Evolutionary conservation across 2,329 filamentous ascomycete genomes (phyloP).

Genomic region (Claviceps monticola): DNA sequence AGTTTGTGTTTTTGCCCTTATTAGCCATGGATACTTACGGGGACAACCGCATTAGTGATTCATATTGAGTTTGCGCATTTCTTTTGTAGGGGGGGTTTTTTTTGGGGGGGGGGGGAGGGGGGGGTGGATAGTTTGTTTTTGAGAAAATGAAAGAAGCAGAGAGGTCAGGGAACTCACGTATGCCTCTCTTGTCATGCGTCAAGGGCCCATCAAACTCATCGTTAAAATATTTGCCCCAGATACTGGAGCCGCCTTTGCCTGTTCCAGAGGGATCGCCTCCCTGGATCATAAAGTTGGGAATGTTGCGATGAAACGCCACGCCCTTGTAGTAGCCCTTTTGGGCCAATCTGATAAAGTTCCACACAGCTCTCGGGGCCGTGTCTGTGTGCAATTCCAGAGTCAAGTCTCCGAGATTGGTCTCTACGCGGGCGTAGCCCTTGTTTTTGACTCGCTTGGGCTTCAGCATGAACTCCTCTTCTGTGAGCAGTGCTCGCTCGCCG

Average conservation of each 20-base stretch:
- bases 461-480: slow-evolving; percentile 94
- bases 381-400: slow-evolving; percentile 87
- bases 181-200: slow-evolving; percentile 68
- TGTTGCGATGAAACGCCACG: slow-evolving; percentile 83
- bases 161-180: slow-evolving; percentile 22
- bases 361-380: slow-evolving; percentile 81
- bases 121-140: too few species aligned
- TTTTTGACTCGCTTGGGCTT: slow-evolving; percentile 77
- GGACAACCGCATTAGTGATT: neutral
- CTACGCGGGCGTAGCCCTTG: slow-evolving; percentile 83
- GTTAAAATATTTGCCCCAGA: slow-evolving; percentile 89
- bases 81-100: neutral
- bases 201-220: slow-evolving; percentile 87
- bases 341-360: slow-evolving; percentile 85
- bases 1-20: slow-evolving; percentile 97
- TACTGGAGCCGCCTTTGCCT: slow-evolving; percentile 74
- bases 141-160: neutral
- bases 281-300: slow-evolving; percentile 95
- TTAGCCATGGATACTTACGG: slow-evolving; percentile 70
- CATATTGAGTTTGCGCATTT: neutral
- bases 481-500: slow-evolving; percentile 70
- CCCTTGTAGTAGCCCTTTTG: slow-evolving; percentile 82
- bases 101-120: too few species aligned
- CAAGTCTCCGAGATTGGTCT: slow-evolving; percentile 71
- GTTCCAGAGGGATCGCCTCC: slow-evolving; percentile 90